Base-by-base conservation (phyloP, 441 rosid species). In the Croton laevigatus region DNA sequence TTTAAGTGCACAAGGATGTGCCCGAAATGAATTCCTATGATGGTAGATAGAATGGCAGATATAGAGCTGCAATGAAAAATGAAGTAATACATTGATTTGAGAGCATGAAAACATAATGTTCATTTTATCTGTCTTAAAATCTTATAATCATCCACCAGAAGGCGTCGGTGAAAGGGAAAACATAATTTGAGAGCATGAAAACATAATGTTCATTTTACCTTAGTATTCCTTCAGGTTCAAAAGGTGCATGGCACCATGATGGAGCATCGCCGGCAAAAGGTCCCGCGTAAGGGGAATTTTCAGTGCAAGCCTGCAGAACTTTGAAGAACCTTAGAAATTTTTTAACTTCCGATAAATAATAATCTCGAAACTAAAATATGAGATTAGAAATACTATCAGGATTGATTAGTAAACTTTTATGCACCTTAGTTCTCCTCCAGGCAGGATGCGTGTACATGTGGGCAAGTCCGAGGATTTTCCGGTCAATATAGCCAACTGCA, bases 151-250 rank as follows among this genome's bases (percentile, higher is more conserved):
- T n/a, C n/a, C n/a, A n/a, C n/a, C n/a, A n/a, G n/a, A n/a, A n/a
- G n/a, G n/a, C n/a, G n/a, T n/a, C n/a, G n/a, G n/a, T n/a, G n/a
- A n/a, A n/a, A n/a, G n/a, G n/a, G n/a, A n/a, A n/a, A n/a, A n/a
- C n/a, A n/a, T n/a, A n/a, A n/a, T n/a, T n/a, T n/a, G n/a, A n/a
- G n/a, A n/a, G 42, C 0, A 38, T 38, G 42, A 38, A 38, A 38
- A 55, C 32, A 74, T 60, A 60, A 54, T 14, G 38, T 59, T 11
- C 17, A 62, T 63, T 53, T 14, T 54, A 79, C 72, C 66, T 76
- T 59, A 91, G 71, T 70, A 88, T 72, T 71, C 98, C 97, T 78
- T 94, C 98, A 62, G 96, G 96, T 77, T 91, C 98, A 63, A 91
- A 91, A 46, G 98, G 94, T 51, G 94, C 93, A 71, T 64, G 80